phyloP scores from a whole-genome alignment of 805 yeast genomes.

The Cyberlindnera lachancei region DNA sequence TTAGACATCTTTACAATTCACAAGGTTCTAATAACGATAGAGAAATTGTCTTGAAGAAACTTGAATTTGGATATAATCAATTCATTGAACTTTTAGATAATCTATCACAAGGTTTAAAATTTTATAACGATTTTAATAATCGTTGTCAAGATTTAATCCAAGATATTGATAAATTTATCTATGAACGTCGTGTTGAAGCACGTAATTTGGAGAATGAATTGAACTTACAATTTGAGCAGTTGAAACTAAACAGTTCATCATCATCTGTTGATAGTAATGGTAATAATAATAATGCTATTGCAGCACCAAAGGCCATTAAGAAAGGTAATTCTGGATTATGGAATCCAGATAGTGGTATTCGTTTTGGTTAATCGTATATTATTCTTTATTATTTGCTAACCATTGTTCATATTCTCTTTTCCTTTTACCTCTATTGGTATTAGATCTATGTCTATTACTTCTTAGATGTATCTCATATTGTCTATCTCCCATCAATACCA shows the following conservation, averaged over 20 bases:
- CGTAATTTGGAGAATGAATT: conserved; percentile 38
- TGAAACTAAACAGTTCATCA: conserved; percentile 9
- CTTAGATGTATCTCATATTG: conserved; percentile 62
- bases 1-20: conserved; percentile 13
- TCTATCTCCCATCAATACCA: conserved; percentile 66
- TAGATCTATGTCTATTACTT: conserved; percentile 63
- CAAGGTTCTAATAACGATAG: conserved; percentile 24
- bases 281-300: conserved; percentile 8
- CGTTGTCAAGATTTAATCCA: conserved; percentile 37
- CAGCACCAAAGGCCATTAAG: conserved; percentile 18
- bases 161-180: conserved; percentile 46
- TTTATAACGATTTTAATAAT: conserved; percentile 55
- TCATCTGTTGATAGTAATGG: conserved; percentile 3
- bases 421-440: conserved; percentile 37
- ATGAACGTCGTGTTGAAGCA: conserved; percentile 44
- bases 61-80: conserved; percentile 27
- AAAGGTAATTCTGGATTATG: conserved; percentile 21
- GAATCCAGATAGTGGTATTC: conserved; percentile 23
- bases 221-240: conserved; percentile 24
- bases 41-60: conserved; percentile 39
- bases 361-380: conserved; percentile 12
- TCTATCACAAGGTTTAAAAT: conserved; percentile 59
- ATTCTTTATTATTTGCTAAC: conserved; percentile 13
- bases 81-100: conserved; percentile 48
- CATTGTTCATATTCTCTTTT: conserved; percentile 47